Conservation (phyloP, 805 yeast genomes). For the Pichia manshurica region DNA sequence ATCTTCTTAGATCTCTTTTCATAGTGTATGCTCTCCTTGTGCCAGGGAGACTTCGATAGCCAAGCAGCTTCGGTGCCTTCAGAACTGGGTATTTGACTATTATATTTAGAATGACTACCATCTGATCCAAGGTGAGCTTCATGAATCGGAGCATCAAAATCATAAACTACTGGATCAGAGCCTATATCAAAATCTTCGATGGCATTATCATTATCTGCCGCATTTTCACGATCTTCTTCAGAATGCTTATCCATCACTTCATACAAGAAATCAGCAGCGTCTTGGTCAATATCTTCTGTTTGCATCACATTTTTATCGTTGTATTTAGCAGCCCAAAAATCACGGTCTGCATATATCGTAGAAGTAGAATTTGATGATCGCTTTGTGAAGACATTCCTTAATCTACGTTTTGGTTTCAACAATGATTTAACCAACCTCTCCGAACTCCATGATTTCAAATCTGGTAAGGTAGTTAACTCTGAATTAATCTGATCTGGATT, state of each 20-base stretch:
- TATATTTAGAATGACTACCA: neutral
- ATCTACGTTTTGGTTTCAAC: conserved; percentile 49
- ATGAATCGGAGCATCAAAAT: conserved; percentile 13
- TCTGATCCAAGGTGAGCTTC: neutral
- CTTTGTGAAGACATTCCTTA: conserved; percentile 17
- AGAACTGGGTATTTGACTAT: neutral
- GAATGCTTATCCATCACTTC: conserved; percentile 15
- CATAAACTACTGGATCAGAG: conserved; percentile 10
- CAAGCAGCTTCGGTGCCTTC: neutral
- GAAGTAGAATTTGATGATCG: neutral
- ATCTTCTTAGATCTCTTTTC: conserved; percentile 75
- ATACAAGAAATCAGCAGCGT: conserved; percentile 14
- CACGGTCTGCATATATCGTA: conserved; percentile 46
- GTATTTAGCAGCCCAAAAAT: conserved; percentile 68
- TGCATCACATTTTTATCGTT: conserved; percentile 24
- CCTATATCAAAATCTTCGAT: conserved; percentile 6
- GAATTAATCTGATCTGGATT: neutral
- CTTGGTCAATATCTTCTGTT: conserved; percentile 21
- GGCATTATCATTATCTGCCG: conserved; percentile 26
- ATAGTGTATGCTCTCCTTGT: conserved; percentile 45
- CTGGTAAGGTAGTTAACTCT: conserved; percentile 24
- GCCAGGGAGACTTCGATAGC: neutral
- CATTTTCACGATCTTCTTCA: neutral
- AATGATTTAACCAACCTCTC: conserved; percentile 61
- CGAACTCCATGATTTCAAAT: conserved; percentile 55